Evolutionary conservation across 2,329 filamentous ascomycete genomes (phyloP).

Genomic region (Decorospora gaudefroyi): DNA sequence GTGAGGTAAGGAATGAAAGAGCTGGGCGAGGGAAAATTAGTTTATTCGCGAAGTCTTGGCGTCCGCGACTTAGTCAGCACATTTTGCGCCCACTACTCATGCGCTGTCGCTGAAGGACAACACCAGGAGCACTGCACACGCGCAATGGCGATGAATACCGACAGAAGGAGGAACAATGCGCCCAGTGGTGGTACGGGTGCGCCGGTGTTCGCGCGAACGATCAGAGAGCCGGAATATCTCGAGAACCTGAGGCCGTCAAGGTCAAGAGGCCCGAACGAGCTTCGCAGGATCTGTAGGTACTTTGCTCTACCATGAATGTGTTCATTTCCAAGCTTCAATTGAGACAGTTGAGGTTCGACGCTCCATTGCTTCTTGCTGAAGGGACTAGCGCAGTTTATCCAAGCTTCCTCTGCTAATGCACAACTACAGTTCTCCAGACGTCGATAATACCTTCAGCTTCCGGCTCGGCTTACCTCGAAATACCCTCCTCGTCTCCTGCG

Average conservation of each 20-base stretch:
- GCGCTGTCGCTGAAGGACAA: conserved; percentile 2
- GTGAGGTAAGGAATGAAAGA: conserved; percentile 29
- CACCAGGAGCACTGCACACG: conserved; percentile 11
- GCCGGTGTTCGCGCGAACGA: conserved; percentile 66
- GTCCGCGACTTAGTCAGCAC: conserved; percentile 37
- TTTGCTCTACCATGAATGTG: too few species aligned
- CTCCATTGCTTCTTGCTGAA: background rate
- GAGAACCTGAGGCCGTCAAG: conserved; percentile 57
- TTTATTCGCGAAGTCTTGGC: conserved; percentile 39
- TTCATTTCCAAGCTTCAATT: background rate
- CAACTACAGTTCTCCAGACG: conserved; percentile 76
- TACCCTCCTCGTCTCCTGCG: conserved; percentile 53
- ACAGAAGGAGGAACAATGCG: conserved; percentile 88
- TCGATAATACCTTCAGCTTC: conserved; percentile 91
- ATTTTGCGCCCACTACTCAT: conserved; percentile 23
- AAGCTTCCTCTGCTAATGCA: conserved; percentile 18
- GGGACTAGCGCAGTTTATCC: background rate
- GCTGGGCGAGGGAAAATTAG: conserved; percentile 33
- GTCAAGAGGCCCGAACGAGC: conserved; percentile 67
- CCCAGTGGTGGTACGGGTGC: conserved; percentile 76
- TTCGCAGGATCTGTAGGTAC: conserved; percentile 82
- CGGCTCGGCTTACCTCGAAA: conserved; percentile 83
- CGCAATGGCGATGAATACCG: conserved; percentile 49
- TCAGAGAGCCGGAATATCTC: conserved; percentile 53
- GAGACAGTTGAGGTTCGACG: too few species aligned